Percentiles rank a stretch among this genome's conserved stretches.
phyloP scores from a whole-genome alignment of 2,329 filamentous ascomycete species.

The Ascochyta viciae-villosae region DNA sequence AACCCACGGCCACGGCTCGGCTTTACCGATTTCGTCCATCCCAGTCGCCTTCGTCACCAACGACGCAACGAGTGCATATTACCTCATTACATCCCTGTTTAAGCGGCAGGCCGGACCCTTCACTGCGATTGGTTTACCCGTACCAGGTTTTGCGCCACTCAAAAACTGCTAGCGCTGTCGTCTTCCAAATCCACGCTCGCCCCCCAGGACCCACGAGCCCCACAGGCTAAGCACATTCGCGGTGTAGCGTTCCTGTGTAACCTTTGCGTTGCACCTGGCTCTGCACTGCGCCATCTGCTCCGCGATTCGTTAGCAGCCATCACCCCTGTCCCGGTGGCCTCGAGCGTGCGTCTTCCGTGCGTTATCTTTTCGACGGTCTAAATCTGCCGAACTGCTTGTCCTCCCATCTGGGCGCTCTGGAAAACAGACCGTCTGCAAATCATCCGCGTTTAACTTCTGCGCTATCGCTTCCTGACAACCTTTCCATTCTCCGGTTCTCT shows the following conservation, averaged over 20 bases:
- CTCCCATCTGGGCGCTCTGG: conserved; percentile 45
- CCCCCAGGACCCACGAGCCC: conserved; percentile 34
- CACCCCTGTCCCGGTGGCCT: conserved; percentile 39
- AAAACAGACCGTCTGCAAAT: conserved; percentile 56
- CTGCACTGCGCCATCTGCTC: conserved; percentile 44
- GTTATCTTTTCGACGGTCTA: conserved; percentile 49
- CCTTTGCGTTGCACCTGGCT: conserved; percentile 44
- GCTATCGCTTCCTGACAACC: conserved; percentile 50
- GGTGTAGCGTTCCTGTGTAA: conserved; percentile 48
- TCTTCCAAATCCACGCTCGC: conserved; percentile 40
- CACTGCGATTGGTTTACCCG: conserved; percentile 44
- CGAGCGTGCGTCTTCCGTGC: conserved; percentile 48
- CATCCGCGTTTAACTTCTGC: conserved; percentile 57
- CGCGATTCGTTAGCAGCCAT: conserved; percentile 43
- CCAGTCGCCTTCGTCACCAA: conserved; percentile 30
- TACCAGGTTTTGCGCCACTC: conserved; percentile 49
- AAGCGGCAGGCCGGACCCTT: conserved; percentile 38
- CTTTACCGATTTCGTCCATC: conserved; percentile 39
- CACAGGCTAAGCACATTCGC: conserved; percentile 39
- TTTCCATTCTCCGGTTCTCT: conserved; percentile 46
- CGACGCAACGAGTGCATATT: conserved; percentile 42
- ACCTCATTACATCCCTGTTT: conserved; percentile 44
- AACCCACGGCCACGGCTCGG: conserved; percentile 46
- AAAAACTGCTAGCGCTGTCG: conserved; percentile 34
- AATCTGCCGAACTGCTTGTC: conserved; percentile 51